Evolutionary conservation across 371 early-diverging fungal genomes (phyloP).

Genomic region (Nematocida sp.): DNA sequence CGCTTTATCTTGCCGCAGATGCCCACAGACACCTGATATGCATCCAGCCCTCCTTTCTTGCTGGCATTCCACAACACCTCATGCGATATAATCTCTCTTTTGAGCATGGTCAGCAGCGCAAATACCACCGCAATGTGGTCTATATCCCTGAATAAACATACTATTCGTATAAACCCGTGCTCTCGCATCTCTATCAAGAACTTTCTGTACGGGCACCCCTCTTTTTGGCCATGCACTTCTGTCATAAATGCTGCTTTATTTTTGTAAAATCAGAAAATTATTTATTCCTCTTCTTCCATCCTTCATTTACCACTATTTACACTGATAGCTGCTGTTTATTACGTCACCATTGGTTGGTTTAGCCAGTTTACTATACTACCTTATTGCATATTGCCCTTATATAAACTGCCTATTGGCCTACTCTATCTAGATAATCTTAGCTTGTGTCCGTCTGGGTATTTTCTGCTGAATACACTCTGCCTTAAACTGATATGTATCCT

Average conservation of each 20-base stretch:
- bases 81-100: constrained; percentile 40
- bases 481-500: constrained; percentile 13
- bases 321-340: not conserved
- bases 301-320: not conserved
- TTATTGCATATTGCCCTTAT: too few relatives aligned
- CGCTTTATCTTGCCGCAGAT: too few relatives aligned
- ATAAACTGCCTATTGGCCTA: too few relatives aligned
- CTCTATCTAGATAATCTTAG: too few relatives aligned
- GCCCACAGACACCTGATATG: too few relatives aligned
- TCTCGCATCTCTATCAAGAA: constrained; percentile 10
- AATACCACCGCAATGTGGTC: constrained; percentile 31
- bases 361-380: too few relatives aligned
- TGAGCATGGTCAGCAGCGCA: constrained; percentile 16
- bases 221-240: not conserved
- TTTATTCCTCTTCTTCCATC: not conserved
- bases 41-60: constrained; percentile 2
- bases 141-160: constrained; percentile 39
- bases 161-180: constrained; percentile 24
- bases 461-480: not conserved
- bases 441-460: too few relatives aligned
- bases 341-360: not conserved
- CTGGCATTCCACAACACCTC: constrained; percentile 32
- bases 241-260: constrained; percentile 11
- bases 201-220: constrained; percentile 5
- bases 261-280: constrained; percentile 43